phyloP scores from a whole-genome alignment of 2,329 filamentous ascomycete genomes.

The Fonsecaea nubica region DNA sequence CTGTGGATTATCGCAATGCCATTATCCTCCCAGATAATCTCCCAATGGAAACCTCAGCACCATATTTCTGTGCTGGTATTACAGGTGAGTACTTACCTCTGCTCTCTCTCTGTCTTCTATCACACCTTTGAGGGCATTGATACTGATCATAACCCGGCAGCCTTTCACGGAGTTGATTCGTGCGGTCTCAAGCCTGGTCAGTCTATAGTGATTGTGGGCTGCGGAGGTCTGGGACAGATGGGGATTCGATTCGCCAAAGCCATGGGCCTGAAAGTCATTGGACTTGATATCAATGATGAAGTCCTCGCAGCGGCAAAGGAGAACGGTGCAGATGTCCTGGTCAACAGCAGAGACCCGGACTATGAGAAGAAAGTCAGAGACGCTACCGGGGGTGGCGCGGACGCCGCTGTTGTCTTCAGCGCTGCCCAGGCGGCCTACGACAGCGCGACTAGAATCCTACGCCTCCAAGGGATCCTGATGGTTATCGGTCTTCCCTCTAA shows the following conservation, averaged over 20 bases:
- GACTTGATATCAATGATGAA: conserved; percentile 45
- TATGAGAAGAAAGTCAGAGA: conserved; percentile 12
- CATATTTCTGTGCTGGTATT: conserved; percentile 21
- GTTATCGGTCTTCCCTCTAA: conserved; percentile 9
- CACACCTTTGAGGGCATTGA: background rate
- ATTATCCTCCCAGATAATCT: conserved; percentile 19
- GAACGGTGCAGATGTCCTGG: conserved; percentile 48
- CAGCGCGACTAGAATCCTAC: conserved; percentile 25
- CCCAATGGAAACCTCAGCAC: conserved; percentile 16
- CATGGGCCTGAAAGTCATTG: conserved; percentile 27
- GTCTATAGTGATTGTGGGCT: conserved; percentile 38
- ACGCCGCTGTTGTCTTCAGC: conserved; percentile 29
- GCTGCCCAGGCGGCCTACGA: conserved; percentile 28
- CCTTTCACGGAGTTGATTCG: conserved; percentile 23
- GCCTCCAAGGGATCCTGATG: conserved; percentile 22
- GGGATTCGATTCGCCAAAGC: conserved; percentile 43
- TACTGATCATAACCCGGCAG: conserved; percentile 5
- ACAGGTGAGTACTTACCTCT: conserved; percentile 9
- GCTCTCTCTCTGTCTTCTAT: background rate
- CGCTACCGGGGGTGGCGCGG: conserved; percentile 17
- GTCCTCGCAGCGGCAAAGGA: conserved; percentile 50
- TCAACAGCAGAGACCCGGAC: conserved; percentile 15
- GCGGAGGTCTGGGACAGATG: conserved; percentile 40
- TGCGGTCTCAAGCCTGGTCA: conserved; percentile 28
- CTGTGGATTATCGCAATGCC: conserved; percentile 20